phyloP scores from a whole-genome alignment of 352 stramenopile genomes.

The Sclerospora graminicola region DNA sequence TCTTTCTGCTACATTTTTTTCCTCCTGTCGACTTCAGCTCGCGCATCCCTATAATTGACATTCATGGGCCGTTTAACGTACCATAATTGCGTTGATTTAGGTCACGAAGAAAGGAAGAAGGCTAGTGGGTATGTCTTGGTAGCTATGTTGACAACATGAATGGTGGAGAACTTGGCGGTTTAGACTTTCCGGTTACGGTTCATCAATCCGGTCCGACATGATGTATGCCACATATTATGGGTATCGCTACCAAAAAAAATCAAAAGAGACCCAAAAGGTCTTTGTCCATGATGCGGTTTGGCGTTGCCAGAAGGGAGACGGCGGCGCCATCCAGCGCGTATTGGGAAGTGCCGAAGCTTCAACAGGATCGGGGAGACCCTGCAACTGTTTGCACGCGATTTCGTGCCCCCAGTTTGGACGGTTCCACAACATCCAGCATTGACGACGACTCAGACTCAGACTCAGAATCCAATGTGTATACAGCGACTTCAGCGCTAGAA shows the following conservation, averaged over 20 bases:
- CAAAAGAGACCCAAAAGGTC: not conserved
- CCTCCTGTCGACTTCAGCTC: not conserved
- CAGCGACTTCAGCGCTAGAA: constrained; percentile 8
- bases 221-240: constrained; percentile 19
- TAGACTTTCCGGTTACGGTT: constrained; percentile 14
- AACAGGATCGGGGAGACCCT: not conserved
- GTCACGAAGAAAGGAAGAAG: constrained; percentile 86
- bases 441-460: constrained; percentile 17
- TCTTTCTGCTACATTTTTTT: not conserved
- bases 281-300: constrained; percentile 38
- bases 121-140: constrained; percentile 38
- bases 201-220: constrained; percentile 6
- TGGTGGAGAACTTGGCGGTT: constrained; percentile 34
- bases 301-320: constrained; percentile 22
- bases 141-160: constrained; percentile 25
- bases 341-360: constrained; percentile 1
- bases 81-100: constrained; percentile 72
- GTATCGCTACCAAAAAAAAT: not conserved
- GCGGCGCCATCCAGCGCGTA: constrained; percentile 3
- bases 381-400: constrained; percentile 9
- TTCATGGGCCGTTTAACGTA: constrained; percentile 26
- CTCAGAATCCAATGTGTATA: constrained; percentile 5
- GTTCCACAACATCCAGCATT: constrained; percentile 39
- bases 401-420: constrained; percentile 39
- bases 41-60: not conserved